Evolutionary conservation across 352 stramenopile genomes (phyloP).

Genomic region (Phytophthora fragariae): DNA sequence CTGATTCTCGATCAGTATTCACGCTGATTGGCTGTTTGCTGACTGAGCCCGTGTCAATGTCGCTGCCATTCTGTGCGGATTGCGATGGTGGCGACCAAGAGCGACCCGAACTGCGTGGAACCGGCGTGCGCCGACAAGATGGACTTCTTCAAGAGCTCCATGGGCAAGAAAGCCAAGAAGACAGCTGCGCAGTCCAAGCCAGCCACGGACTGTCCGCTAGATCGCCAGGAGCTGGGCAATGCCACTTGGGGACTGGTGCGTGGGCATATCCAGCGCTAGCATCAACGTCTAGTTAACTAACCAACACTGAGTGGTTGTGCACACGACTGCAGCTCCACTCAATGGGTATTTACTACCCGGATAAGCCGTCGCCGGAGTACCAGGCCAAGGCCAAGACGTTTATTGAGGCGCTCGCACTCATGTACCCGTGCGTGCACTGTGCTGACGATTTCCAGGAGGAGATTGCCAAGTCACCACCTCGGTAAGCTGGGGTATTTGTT

Average conservation of each 20-base stretch:
- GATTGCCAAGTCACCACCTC: constrained; percentile 92
- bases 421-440: constrained; percentile 95
- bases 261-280: constrained; percentile 12
- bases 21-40: too few species aligned
- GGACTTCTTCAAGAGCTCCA: constrained; percentile 82
- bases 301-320: neutral
- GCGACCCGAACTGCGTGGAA: constrained; percentile 86
- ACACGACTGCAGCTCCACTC: constrained; percentile 81
- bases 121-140: constrained; percentile 88
- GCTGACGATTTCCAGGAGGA: constrained; percentile 95
- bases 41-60: constrained; percentile 2
- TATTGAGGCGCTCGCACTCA: constrained; percentile 91
- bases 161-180: constrained; percentile 52
- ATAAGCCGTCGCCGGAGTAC: constrained; percentile 92
- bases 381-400: constrained; percentile 92
- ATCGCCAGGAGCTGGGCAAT: constrained; percentile 87
- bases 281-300: neutral
- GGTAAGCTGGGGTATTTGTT: constrained; percentile 50
- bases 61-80: constrained; percentile 1
- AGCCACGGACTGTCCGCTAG: constrained; percentile 75
- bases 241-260: constrained; percentile 89
- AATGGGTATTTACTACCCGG: constrained; percentile 97
- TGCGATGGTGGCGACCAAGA: constrained; percentile 51
- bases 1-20: too few species aligned
- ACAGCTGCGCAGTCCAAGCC: constrained; percentile 17